Evolutionary conservation across 2,329 filamentous ascomycete species (phyloP), one percentile per base, ranked within the genome.

Genomic region (Thelonectria blattea): DNA sequence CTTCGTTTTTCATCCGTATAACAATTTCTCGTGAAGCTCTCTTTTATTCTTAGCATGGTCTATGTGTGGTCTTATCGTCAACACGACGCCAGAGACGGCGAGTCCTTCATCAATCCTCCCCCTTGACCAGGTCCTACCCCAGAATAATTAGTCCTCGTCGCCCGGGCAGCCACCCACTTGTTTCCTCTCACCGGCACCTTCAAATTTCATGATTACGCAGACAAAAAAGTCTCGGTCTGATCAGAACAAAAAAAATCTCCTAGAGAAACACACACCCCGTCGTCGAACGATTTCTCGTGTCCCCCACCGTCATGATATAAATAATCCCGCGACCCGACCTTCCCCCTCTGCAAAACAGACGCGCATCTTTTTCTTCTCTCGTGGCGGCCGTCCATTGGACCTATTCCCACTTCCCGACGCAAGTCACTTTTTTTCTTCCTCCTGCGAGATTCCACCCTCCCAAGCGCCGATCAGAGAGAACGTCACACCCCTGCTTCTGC

Each of bases 111-210:
- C 22, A 4, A 24, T 24, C 22, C 3, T 24, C 22, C 22, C 22
- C 22, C 22, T 24, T 4, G 12, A 32, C 52, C 27, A 47, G 42
- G 30, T n/a, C n/a, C n/a, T 48, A 22, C 46, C 53, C 42, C 20
- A 46, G 14, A 37, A 32, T 39, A 60, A 52, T 41, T 37, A 57
- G 51, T 24, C 63, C 58, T 63, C 63, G 52, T 65, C 69, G n/a
- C n/a, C n/a, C n/a, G n/a, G n/a, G n/a, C 69, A 72, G 69, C 69
- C 69, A 72, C 69, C 67, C 62, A 56, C 56, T 71, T 69, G 61
- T 69, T 68, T 68, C 67, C n/a, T 11, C 41, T 15, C 3, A 4
- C 27, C 27, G 5, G 5, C 27, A 30, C 27, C 27, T 30, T 30
- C 8, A 24, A 3, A 24, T 30, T 30, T 30, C 27, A 43, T 60